Evolutionary conservation across 305 asterid genomes (phyloP), one percentile per base, ranked within the genome.

Genomic region (Stenogyne calaminthoides): DNA sequence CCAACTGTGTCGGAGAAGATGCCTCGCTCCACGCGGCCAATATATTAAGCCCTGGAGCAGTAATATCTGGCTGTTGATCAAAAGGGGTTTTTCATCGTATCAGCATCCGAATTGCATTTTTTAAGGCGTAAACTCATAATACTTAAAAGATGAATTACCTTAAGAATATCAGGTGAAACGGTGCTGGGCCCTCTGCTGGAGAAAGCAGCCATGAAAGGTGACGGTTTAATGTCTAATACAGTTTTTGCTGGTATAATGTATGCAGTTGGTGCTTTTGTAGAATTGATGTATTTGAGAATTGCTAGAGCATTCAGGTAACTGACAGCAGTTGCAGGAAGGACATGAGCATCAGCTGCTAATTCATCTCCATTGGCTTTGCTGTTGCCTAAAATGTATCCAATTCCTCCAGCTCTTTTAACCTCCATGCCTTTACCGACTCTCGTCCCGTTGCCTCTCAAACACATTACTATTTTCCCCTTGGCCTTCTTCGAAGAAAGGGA

Each of bases 1-100:
- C 86, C 59, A 82, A 1, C 80, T 81, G 84, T 3, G 97, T 80
- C 0, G 98, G 98, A 25, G 98, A 85, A 27, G 92, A 78, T 63
- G 81, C 92, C 75, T 76, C 93, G 51, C 93, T 94, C 99, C 99
- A 94, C 15, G 99, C 99, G 44, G 97, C 98, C 81, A 94, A 75
- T 78, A 94, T 85, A 65, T 88, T 85, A 37, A 94, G 76, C 71
- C 98, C 97, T 3, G 99, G 98, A 9, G 89, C 99, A 2, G 98
- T 90, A 59, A 94, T 86, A 74, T 94, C 99, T 1, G 99, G 99
- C 98, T 94, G 85, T 58, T 34, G 27, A 55, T 18, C 32, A 29
- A 25, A 58, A 15, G 63, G 4, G 4, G 16, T 5, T 55, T 25
- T 9, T 22, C 62, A 5, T 37, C 5, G 10, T 42, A 5, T 22